phyloP scores from a whole-genome alignment of 148 eudicot species.

The Selenicereus undatus region DNA sequence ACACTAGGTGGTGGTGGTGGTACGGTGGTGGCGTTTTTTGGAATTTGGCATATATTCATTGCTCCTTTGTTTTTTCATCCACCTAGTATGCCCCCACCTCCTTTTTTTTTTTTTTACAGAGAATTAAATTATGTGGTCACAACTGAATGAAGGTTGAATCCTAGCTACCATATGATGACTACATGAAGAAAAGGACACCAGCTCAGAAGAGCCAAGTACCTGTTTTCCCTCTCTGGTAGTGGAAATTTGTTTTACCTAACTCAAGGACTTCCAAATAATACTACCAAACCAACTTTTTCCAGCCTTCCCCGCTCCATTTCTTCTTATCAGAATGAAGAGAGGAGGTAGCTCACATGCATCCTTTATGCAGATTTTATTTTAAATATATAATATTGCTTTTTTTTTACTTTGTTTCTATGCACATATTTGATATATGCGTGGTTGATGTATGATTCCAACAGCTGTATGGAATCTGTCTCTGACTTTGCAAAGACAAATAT shows the following conservation, averaged over 20 bases:
- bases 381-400: not conserved
- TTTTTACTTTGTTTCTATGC: not conserved
- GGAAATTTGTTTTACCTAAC: constrained; percentile 27
- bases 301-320: constrained; percentile 14
- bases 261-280: constrained; percentile 18
- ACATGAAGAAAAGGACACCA: constrained; percentile 17
- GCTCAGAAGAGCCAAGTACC: constrained; percentile 1
- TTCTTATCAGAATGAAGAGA: constrained; percentile 17
- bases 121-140: too few relatives aligned
- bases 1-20: too few relatives aligned
- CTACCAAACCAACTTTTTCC: constrained; percentile 26
- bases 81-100: not conserved
- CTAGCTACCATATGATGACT: not conserved
- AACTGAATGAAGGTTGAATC: too few relatives aligned
- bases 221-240: not conserved
- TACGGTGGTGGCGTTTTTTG: too few relatives aligned
- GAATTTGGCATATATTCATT: too few relatives aligned
- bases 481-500: constrained; percentile 26
- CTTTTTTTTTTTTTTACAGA: not conserved
- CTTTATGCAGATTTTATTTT: constrained; percentile 26
- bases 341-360: constrained; percentile 29
- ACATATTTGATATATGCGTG: constrained; percentile 10
- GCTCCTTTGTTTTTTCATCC: not conserved
- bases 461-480: constrained; percentile 38
- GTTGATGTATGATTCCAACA: constrained; percentile 29